Conservation (phyloP, 2,329 filamentous ascomycete species). For the Fusarium pseudoanthophilum region DNA sequence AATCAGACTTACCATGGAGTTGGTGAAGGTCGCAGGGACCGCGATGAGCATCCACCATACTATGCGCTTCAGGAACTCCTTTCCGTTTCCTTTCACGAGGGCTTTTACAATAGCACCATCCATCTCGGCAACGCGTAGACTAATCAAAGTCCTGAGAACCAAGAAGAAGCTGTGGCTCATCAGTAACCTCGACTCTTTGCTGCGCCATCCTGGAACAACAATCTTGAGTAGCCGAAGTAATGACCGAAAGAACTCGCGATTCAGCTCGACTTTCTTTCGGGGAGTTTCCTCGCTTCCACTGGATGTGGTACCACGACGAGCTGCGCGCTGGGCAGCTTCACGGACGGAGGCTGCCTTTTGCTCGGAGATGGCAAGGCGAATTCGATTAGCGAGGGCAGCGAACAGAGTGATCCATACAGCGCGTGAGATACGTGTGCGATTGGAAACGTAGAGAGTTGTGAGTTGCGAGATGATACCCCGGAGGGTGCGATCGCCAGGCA, state of each 20-base stretch:
- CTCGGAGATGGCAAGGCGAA: slow-evolving; percentile 90
- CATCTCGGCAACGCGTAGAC: slow-evolving; percentile 94
- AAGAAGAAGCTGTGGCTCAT: slow-evolving; percentile 94
- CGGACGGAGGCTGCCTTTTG: slow-evolving; percentile 85
- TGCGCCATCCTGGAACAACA: slow-evolving; percentile 89
- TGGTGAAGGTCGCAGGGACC: slow-evolving; percentile 95
- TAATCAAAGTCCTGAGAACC: slow-evolving; percentile 89
- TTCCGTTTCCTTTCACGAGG: slow-evolving; percentile 89
- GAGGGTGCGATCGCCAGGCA: slow-evolving; percentile 70
- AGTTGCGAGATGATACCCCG: slow-evolving; percentile 73
- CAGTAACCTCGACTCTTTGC: slow-evolving; percentile 86
- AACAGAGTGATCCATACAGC: slow-evolving; percentile 86
- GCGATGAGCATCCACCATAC: slow-evolving; percentile 99
- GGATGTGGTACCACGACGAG: slow-evolving; percentile 61
- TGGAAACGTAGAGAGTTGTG: slow-evolving; percentile 77
- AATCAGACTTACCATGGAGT: slow-evolving; percentile 82
- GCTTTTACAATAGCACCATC: slow-evolving; percentile 94
- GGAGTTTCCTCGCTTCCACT: slow-evolving; percentile 52
- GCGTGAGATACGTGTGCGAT: slow-evolving; percentile 85
- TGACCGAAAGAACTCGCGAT: slow-evolving; percentile 82
- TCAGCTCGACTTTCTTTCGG: slow-evolving; percentile 88
- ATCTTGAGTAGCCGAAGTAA: slow-evolving; percentile 83
- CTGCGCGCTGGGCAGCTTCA: slow-evolving; percentile 67
- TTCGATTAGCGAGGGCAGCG: slow-evolving; percentile 82
- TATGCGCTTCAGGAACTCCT: slow-evolving; percentile 87